Evolutionary conservation across 1,284 basidiomycete species (phyloP).

Genomic region (Irpex lacteus): DNA sequence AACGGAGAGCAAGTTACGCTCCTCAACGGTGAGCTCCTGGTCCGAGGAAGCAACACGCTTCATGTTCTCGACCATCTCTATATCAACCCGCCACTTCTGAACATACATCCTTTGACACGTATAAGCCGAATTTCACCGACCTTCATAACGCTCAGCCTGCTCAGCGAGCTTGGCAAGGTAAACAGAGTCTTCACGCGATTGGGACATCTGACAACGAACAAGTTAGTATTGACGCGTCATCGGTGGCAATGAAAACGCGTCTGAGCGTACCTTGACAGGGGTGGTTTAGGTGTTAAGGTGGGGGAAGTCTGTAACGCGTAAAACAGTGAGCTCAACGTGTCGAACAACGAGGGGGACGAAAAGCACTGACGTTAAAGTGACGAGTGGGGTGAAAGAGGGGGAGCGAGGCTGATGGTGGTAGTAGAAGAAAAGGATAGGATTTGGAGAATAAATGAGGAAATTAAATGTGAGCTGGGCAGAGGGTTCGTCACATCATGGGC

Average conservation of each 20-base stretch:
- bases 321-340: slow-evolving; percentile 31
- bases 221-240: slow-evolving; percentile 16
- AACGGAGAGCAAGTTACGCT: slow-evolving; percentile 97
- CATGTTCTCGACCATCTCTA: slow-evolving; percentile 99
- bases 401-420: slow-evolving; percentile 40
- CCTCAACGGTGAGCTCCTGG: slow-evolving; percentile 98
- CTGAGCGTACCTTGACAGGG: slow-evolving; percentile 34
- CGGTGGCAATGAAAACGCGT: slow-evolving; percentile 28
- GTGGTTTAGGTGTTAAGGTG: slow-evolving; percentile 8
- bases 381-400: slow-evolving; percentile 17
- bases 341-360: slow-evolving; percentile 29
- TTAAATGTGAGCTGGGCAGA: slow-evolving; percentile 50
- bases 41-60: slow-evolving; percentile 96
- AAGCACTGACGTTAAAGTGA: slow-evolving; percentile 29
- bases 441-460: slow-evolving; percentile 43
- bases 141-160: slow-evolving; percentile 98
- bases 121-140: slow-evolving; percentile 42
- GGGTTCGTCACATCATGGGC: slow-evolving; percentile 37
- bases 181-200: slow-evolving; percentile 93
- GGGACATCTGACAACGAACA: slow-evolving; percentile 59
- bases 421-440: slow-evolving; percentile 39
- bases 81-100: slow-evolving; percentile 16
- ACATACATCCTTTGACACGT: slow-evolving; percentile 12
- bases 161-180: slow-evolving; percentile 99
- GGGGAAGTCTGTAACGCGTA: slow-evolving; percentile 17